phyloP scores from a whole-genome alignment of 169 alveolate species.

The Plasmodium cynomolgi region DNA sequence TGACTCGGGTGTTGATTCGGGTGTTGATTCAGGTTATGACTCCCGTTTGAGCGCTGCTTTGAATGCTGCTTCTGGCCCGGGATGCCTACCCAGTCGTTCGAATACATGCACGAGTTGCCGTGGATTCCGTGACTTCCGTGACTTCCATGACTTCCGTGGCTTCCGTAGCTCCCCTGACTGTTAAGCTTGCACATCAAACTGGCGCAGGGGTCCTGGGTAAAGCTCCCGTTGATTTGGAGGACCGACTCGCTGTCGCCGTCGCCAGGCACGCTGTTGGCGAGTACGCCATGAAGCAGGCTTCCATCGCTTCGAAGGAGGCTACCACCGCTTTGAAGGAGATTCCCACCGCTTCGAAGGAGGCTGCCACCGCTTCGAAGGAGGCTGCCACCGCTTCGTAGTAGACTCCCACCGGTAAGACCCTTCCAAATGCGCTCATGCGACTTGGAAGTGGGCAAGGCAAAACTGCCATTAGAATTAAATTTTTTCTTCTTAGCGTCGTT shows the following conservation, averaged over 20 bases:
- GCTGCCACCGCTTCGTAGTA: too few species aligned
- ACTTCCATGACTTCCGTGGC: neutral
- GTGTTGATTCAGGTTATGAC: neutral
- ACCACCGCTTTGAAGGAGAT: neutral
- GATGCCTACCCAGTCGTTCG: neutral
- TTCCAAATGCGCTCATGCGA: slow-evolving; percentile 23
- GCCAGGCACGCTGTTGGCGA: neutral
- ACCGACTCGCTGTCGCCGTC: neutral
- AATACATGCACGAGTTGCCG: neutral
- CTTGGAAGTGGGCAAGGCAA: neutral
- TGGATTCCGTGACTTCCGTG: neutral
- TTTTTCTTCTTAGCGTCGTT: neutral
- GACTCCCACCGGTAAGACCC: neutral
- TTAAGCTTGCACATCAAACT: slow-evolving; percentile 5
- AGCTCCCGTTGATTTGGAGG: neutral
- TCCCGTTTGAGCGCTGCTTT: neutral
- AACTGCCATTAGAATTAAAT: neutral
- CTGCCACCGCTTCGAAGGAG: neutral
- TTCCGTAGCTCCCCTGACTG: neutral
- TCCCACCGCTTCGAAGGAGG: slow-evolving; percentile 13
- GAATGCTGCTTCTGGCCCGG: neutral
- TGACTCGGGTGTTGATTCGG: neutral
- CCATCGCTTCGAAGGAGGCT: neutral
- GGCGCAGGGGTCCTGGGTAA: neutral
- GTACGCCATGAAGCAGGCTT: neutral